These are phyloP conservation scores for Eragrostis tef DNA, from an alignment of 202 grass and related monocot genomes.

Conservation along the genomic window DNA sequence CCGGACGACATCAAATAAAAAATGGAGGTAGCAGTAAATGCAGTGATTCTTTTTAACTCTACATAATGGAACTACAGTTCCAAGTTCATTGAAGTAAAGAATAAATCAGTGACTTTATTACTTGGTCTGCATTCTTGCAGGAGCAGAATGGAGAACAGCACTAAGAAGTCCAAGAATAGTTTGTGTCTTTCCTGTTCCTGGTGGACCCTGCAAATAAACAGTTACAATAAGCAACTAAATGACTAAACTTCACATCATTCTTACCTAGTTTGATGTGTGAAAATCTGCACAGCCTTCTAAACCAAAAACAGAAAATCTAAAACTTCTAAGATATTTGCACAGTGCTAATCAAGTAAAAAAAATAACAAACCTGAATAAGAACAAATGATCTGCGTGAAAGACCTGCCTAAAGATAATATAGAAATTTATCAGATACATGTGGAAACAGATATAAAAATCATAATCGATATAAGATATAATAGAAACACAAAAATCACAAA, in stretches of 20 bases:
- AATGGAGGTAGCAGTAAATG: neutral
- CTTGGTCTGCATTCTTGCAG: slow-evolving; percentile 84
- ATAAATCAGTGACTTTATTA: slow-evolving; percentile 49
- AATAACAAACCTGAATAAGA: slow-evolving; percentile 82
- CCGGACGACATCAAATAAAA: no score
- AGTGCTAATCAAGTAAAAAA: neutral
- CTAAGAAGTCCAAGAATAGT: slow-evolving; percentile 98
- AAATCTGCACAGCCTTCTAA: slow-evolving; percentile 30
- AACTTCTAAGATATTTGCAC: slow-evolving; percentile 22
- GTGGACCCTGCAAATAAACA: slow-evolving; percentile 74
- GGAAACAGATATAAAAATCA: slow-evolving; percentile 16
- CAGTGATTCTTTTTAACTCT: neutral
- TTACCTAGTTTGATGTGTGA: neutral
- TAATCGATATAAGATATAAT: slow-evolving; percentile 19
- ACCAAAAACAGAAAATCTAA: slow-evolving; percentile 21
- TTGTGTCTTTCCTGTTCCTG: slow-evolving; percentile 98
- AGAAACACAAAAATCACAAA: slow-evolving; percentile 32
- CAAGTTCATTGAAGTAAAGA: slow-evolving; percentile 37
- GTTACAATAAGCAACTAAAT: slow-evolving; percentile 10
- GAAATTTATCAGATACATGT: slow-evolving; percentile 43
- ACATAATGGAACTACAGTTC: slow-evolving; percentile 4
- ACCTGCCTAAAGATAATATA: slow-evolving; percentile 69
- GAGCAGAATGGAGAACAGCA: slow-evolving; percentile 97
- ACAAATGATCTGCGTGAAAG: slow-evolving; percentile 95
- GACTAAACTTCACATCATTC: slow-evolving; percentile 15